A percentile compares a stretch with the other conserved stretches of the same genome.
Evolutionary conservation across 495 filamentous ascomycete genomes (phyloP).

Genomic region (Penicillium subrubescens): DNA sequence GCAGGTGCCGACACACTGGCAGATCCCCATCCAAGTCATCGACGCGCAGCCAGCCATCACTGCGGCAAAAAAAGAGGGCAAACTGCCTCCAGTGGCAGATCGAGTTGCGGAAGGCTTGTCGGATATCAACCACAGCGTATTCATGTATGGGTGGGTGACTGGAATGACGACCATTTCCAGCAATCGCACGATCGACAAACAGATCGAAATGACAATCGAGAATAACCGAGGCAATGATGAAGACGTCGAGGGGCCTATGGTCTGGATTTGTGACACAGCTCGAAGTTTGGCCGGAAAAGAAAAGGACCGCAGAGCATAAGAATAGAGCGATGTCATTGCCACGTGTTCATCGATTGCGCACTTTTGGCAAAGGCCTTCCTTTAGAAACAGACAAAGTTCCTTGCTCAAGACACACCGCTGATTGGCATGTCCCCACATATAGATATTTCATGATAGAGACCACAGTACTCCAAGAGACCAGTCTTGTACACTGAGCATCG

Average conservation of each 20-base stretch:
- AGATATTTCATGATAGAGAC: slow-evolving; percentile 1
- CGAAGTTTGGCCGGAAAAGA: slow-evolving; percentile 68
- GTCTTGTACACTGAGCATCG: neutral
- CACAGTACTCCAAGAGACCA: neutral
- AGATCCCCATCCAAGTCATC: slow-evolving; percentile 55
- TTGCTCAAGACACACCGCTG: neutral
- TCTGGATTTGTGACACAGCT: slow-evolving; percentile 65
- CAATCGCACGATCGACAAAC: slow-evolving; percentile 64
- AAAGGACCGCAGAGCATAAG: slow-evolving; percentile 46
- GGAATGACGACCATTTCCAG: slow-evolving; percentile 65
- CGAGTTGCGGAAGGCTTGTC: slow-evolving; percentile 51
- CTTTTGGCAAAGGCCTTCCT: neutral
- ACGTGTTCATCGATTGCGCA: neutral
- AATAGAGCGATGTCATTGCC: neutral
- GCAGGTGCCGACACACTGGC: slow-evolving; percentile 47
- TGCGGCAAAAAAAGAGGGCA: slow-evolving; percentile 26
- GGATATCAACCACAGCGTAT: slow-evolving; percentile 66
- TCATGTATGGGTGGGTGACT: slow-evolving; percentile 67
- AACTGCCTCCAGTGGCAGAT: slow-evolving; percentile 40
- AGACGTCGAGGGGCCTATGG: slow-evolving; percentile 52
- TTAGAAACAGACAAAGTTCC: neutral
- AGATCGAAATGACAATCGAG: slow-evolving; percentile 59
- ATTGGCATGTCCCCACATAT: neutral
- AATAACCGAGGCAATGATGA: slow-evolving; percentile 39
- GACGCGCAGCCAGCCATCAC: slow-evolving; percentile 38